Evolutionary conservation across 768 basidiomycete species (phyloP), one percentile per base, ranked within the genome.

Genomic region (Boletus eberwhitei): DNA sequence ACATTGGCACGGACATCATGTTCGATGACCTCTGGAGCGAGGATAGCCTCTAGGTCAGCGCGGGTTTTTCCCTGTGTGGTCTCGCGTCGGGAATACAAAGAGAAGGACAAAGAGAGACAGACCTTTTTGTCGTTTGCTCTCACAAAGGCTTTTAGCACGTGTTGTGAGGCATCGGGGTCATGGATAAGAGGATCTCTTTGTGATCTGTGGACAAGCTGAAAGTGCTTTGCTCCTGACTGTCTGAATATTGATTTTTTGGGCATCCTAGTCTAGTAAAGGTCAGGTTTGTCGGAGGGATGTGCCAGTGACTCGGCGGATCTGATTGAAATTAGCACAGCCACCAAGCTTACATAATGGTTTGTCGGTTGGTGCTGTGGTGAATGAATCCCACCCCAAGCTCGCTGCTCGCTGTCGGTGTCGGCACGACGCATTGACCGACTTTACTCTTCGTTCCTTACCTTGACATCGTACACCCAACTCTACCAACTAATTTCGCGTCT

Each of bases 191-290:
- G 97, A 74, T 98, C 97, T 41, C 96, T 77, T 65, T 94, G 94
- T 8, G 95, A 98, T 55, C 97, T 82, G 69, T 98, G 93, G 21
- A 99, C 95, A 37, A 99, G 89, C 75, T 98, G 95, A 63, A 96
- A 98, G 68, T 98, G 95, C 65, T 87, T 85, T 52, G 88, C 86
- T 21, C 90, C 92, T 8, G 96, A 90, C 60, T 86, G 87, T 55
- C 93, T 85, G 76, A 91, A 99, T 59, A 94, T 81, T 14, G 94
- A 95, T 74, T 88, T 91, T 61, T 79, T 75, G 37, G 89, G 80
- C 89, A 91, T 91, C 62, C 55, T 67, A 59, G 12, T 19, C 29
- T 6, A 8, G 31, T 17, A 17, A 36, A 36, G 36, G 17, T n/a
- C 35, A n/a, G 13, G 17, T 12, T 32, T 32, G 31, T 32, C 11